phyloP scores from a whole-genome alignment of 441 rosid species.

The Pelargonium citronellum region DNA sequence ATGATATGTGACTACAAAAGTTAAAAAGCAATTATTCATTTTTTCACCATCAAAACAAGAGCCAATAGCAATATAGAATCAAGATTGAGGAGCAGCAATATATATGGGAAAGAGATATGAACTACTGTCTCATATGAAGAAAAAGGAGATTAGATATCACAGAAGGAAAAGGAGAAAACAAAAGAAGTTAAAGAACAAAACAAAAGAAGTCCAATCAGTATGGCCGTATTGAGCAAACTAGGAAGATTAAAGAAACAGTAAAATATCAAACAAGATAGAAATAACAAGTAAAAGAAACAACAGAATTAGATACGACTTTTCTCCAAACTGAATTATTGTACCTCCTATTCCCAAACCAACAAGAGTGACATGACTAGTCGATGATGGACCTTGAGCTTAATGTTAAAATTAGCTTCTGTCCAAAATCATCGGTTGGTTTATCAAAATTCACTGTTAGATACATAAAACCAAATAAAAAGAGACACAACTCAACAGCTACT shows the following conservation, averaged over 20 bases:
- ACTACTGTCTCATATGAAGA: not conserved
- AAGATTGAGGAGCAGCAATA: too few species aligned
- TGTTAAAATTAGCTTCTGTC: constrained; percentile 1
- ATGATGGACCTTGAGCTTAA: not conserved
- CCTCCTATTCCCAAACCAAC: not conserved
- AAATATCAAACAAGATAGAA: not conserved
- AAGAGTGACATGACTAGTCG: not conserved
- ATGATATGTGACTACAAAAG: too few species aligned
- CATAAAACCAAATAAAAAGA: not conserved
- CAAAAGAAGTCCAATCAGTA: not conserved
- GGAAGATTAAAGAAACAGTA: not conserved
- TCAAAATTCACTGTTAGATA: not conserved
- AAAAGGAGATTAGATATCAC: not conserved
- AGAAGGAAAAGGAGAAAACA: not conserved
- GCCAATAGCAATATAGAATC: too few species aligned
- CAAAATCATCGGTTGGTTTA: not conserved
- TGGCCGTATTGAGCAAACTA: not conserved
- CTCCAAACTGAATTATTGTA: not conserved
- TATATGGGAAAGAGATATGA: not conserved
- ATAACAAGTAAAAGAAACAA: not conserved
- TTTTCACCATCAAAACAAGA: too few species aligned
- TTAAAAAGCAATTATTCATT: too few species aligned
- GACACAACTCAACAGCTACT: too few species aligned
- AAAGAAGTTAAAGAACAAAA: not conserved
- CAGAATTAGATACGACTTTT: not conserved